A percentile compares a stretch with the other conserved stretches of the same genome.
These are phyloP conservation scores for Letharia columbiana DNA, from an alignment of 495 filamentous ascomycete species.

Conservation along the genomic window DNA sequence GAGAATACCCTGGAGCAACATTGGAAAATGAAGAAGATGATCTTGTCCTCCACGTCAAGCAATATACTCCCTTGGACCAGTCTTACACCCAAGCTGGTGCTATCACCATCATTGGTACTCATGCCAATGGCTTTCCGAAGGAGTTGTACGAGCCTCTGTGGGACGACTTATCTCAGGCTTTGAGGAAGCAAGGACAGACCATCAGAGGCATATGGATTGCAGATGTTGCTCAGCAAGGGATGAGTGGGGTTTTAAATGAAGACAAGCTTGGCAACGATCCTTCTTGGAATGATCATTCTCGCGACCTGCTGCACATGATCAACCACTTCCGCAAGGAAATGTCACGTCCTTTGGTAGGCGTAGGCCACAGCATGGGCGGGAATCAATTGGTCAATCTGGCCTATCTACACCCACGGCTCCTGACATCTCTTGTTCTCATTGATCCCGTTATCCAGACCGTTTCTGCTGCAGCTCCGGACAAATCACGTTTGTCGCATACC, in stretches of 20 bases:
- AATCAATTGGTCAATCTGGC: constrained; percentile 53
- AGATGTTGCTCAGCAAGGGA: constrained; percentile 70
- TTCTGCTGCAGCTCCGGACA: background rate
- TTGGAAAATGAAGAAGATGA: constrained; percentile 52
- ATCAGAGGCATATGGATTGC: constrained; percentile 82
- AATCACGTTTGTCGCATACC: constrained; percentile 29
- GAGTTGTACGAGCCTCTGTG: constrained; percentile 86
- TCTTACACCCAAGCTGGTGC: constrained; percentile 56
- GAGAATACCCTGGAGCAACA: constrained; percentile 61
- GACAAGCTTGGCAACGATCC: constrained; percentile 68
- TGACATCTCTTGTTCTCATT: constrained; percentile 65
- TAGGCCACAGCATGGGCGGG: constrained; percentile 88
- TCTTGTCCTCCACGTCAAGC: constrained; percentile 65
- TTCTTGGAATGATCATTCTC: constrained; percentile 76
- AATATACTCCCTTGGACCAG: constrained; percentile 70
- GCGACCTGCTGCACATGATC: constrained; percentile 81
- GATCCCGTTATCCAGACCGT: constrained; percentile 63
- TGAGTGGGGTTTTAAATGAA: constrained; percentile 69
- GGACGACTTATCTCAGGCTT: constrained; percentile 57
- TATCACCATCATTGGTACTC: constrained; percentile 73
- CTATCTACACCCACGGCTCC: constrained; percentile 73
- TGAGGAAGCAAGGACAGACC: constrained; percentile 49
- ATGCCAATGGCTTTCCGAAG: constrained; percentile 91
- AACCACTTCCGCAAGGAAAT: constrained; percentile 77
- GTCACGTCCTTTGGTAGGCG: constrained; percentile 77